phyloP scores from a whole-genome alignment of 805 yeast species.

The Candida xyloterini region DNA sequence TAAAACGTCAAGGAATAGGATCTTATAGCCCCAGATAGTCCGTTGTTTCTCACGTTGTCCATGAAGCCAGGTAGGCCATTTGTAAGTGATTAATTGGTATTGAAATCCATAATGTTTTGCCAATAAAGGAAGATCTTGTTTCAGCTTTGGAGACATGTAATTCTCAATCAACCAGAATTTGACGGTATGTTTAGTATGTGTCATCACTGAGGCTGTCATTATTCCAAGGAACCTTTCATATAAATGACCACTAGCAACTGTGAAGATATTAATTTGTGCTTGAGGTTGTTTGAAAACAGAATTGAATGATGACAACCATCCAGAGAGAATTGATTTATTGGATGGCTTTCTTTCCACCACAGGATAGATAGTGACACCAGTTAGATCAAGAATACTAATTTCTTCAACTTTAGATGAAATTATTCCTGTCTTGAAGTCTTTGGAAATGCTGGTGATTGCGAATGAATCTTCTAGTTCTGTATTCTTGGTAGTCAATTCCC shows the following conservation, averaged over 20 bases:
- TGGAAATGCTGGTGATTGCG: not conserved
- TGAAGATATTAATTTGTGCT: constrained; percentile 74
- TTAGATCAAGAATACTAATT: constrained; percentile 11
- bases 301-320: not conserved
- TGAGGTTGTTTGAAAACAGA: constrained; percentile 24
- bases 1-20: constrained; percentile 78
- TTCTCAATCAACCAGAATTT: constrained; percentile 88
- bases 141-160: constrained; percentile 70
- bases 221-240: constrained; percentile 72
- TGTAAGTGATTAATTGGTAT: constrained; percentile 75
- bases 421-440: not conserved
- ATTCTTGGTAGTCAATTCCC: constrained; percentile 49
- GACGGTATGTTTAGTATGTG: constrained; percentile 59
- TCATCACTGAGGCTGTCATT: constrained; percentile 78
- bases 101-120: constrained; percentile 60
- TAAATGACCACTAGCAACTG: constrained; percentile 78
- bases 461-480: not conserved
- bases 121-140: constrained; percentile 53
- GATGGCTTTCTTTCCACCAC: constrained; percentile 32
- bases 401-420: not conserved
- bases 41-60: constrained; percentile 76
- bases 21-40: constrained; percentile 84
- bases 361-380: constrained; percentile 46
- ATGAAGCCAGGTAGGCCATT: constrained; percentile 92
- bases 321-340: not conserved